A percentile compares a stretch with the other conserved stretches of the same genome.
These are phyloP conservation scores for Coniochaeta sp. DNA, from an alignment of 2,329 filamentous ascomycete genomes.

Conservation along the genomic window DNA sequence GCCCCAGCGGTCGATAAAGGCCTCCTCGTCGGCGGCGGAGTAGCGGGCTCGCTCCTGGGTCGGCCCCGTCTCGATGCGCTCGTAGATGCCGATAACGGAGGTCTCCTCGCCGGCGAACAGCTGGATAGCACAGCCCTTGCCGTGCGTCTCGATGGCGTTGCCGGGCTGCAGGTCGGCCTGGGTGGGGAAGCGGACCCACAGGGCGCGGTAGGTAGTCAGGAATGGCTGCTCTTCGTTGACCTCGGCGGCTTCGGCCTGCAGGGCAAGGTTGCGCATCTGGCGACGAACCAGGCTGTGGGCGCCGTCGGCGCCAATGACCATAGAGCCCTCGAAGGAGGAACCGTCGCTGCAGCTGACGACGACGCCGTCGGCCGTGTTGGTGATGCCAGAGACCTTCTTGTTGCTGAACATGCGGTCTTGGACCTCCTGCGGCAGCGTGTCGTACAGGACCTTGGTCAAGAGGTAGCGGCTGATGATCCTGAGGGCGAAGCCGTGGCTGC, in stretches of 20 bases:
- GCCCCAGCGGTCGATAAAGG: constrained; percentile 18
- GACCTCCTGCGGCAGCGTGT: constrained; percentile 15
- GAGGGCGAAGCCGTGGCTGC: constrained; percentile 18
- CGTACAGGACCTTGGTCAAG: constrained; percentile 24
- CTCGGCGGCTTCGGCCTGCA: constrained; percentile 5
- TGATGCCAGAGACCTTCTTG: constrained; percentile 17
- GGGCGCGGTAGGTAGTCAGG: constrained; percentile 20
- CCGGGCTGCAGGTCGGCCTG: constrained; percentile 12
- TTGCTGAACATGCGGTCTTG: constrained; percentile 19
- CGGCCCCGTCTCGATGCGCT: constrained; percentile 15
- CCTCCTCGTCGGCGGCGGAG: constrained; percentile 17
- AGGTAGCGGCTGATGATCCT: constrained; percentile 26
- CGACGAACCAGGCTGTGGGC: constrained; percentile 27
- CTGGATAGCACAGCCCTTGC: constrained; percentile 13
- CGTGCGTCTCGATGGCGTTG: constrained; percentile 22
- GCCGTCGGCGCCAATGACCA: constrained; percentile 36
- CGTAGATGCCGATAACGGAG: constrained; percentile 24
- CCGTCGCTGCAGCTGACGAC: constrained; percentile 25
- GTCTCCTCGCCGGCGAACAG: constrained; percentile 19
- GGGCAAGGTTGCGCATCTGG: constrained; percentile 24
- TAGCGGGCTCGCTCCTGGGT: constrained; percentile 18
- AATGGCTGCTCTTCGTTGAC: constrained; percentile 22
- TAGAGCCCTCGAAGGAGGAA: constrained; percentile 20
- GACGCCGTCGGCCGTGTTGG: constrained; percentile 14
- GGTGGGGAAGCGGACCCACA: constrained; percentile 26